phyloP scores from a whole-genome alignment of 129 eudicot species.

The Oenanthe sinensis region DNA sequence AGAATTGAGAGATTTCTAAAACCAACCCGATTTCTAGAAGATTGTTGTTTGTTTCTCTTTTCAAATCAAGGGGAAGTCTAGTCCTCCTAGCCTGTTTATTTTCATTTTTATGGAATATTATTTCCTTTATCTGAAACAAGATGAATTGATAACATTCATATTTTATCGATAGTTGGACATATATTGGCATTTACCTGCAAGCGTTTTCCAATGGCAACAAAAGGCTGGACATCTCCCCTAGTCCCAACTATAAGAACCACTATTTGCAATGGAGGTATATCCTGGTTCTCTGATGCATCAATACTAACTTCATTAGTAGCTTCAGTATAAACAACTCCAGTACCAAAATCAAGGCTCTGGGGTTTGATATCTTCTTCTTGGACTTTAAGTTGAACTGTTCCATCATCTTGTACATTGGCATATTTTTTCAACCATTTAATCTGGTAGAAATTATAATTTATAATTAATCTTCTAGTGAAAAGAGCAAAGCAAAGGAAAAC shows the following conservation, averaged over 20 bases:
- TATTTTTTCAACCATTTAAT: slow-evolving; percentile 58
- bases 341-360: slow-evolving; percentile 46
- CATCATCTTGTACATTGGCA: slow-evolving; percentile 61
- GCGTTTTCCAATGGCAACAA: slow-evolving; percentile 88
- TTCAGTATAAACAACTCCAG: slow-evolving; percentile 22
- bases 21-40: background rate
- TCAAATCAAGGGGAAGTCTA: background rate
- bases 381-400: slow-evolving; percentile 70
- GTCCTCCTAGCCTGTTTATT: background rate
- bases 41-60: background rate
- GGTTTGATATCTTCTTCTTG: slow-evolving; percentile 61
- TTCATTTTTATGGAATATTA: background rate
- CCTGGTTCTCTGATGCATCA: slow-evolving; percentile 26
- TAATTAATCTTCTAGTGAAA: background rate
- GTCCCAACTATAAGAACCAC: slow-evolving; percentile 96
- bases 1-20: background rate
- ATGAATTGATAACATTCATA: background rate
- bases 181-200: slow-evolving; percentile 47
- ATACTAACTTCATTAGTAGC: slow-evolving; percentile 29
- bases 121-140: background rate
- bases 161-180: background rate
- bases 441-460: slow-evolving; percentile 23
- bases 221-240: slow-evolving; percentile 93
- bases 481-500: background rate
- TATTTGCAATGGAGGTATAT: slow-evolving; percentile 69